phyloP scores from a whole-genome alignment of 306 rosid genomes.

The Carpinus viminea region DNA sequence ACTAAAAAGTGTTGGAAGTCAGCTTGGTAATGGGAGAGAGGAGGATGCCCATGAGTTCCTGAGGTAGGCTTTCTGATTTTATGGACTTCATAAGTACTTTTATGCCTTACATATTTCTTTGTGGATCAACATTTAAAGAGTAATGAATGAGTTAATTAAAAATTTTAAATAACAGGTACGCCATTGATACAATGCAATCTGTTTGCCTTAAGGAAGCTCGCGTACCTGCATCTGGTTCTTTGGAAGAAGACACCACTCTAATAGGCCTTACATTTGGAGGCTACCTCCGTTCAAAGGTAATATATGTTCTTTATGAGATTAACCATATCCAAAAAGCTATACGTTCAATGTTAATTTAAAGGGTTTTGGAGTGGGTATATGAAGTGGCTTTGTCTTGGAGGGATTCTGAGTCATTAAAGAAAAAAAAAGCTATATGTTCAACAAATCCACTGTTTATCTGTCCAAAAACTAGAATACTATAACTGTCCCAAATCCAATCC shows the following conservation, averaged over 20 bases:
- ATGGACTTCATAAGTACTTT: slow-evolving; percentile 8
- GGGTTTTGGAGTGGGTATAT: no score
- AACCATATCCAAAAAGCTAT: not conserved
- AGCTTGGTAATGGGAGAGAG: slow-evolving; percentile 86
- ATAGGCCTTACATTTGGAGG: slow-evolving; percentile 93
- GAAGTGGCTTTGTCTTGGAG: no score
- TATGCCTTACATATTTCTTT: slow-evolving; percentile 9
- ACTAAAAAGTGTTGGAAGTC: slow-evolving; percentile 73
- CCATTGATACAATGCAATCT: slow-evolving; percentile 87
- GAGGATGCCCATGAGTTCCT: slow-evolving; percentile 98
- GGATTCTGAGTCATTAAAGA: no score
- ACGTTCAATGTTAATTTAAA: not conserved
- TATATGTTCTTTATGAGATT: not conserved
- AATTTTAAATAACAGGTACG: slow-evolving; percentile 52
- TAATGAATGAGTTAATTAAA: slow-evolving; percentile 9
- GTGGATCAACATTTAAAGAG: slow-evolving; percentile 23
- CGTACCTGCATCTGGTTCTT: slow-evolving; percentile 42
- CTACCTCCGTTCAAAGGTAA: slow-evolving; percentile 87
- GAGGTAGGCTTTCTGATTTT: slow-evolving; percentile 48
- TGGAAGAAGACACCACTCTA: slow-evolving; percentile 81
- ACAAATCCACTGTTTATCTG: slow-evolving; percentile 15
- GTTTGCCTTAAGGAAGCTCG: slow-evolving; percentile 74
- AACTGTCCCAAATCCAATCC: slow-evolving; percentile 1
- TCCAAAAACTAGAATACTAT: slow-evolving; percentile 4
- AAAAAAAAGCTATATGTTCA: not conserved